Evolutionary conservation across 1,139 yeast species (phyloP).

Genomic region (Groenewaldozyma auringiensis): DNA sequence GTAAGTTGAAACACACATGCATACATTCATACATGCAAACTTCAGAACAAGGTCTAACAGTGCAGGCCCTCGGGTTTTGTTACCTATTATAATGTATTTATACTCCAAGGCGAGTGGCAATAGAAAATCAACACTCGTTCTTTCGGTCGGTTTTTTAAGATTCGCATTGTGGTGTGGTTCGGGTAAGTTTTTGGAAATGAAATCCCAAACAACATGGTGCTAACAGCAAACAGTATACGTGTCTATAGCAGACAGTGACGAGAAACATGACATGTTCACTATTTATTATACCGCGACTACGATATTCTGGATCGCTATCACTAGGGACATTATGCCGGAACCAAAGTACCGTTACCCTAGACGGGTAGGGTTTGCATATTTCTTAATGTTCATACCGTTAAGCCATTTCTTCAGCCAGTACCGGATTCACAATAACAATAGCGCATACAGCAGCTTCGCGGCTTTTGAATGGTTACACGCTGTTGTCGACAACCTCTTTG

Average conservation of each 20-base stretch:
- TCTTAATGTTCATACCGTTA: background rate
- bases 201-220: background rate
- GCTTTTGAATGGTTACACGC: background rate
- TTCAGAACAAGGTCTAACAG: too few relatives aligned
- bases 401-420: background rate
- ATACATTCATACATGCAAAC: too few relatives aligned
- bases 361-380: background rate
- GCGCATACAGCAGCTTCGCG: background rate
- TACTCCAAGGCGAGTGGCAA: background rate
- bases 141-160: background rate
- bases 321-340: background rate
- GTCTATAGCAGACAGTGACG: background rate
- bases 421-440: background rate
- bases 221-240: background rate
- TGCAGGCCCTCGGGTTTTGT: background rate
- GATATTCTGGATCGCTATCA: background rate
- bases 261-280: background rate
- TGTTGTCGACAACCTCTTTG: background rate
- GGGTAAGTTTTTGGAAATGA: slow-evolving; percentile 2
- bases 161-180: slow-evolving; percentile 2
- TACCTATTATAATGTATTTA: background rate
- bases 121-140: background rate
- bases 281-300: background rate
- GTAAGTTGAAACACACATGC: background rate
- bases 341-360: background rate